These are phyloP conservation scores for Monosporascus sp. DNA, from an alignment of 2,329 filamentous ascomycete species.

Conservation along the genomic window DNA sequence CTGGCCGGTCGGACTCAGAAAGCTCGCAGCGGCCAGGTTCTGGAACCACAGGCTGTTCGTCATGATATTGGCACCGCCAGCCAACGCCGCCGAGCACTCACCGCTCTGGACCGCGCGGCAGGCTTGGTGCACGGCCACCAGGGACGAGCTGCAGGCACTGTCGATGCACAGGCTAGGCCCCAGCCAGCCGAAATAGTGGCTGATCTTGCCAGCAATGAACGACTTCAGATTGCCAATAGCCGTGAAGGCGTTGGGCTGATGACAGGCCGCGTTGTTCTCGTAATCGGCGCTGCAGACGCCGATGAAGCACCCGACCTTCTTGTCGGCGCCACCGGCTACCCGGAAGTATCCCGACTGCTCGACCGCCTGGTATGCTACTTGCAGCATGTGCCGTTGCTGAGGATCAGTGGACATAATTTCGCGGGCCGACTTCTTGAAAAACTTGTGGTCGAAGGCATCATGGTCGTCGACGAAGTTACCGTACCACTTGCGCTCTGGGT, in stretches of 20 bases:
- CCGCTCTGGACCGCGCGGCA: conserved; percentile 21
- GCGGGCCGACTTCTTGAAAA: conserved; percentile 16
- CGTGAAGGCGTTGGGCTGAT: conserved; percentile 31
- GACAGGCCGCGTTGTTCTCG: conserved; percentile 33
- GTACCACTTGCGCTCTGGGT: conserved; percentile 19
- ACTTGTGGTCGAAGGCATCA: conserved; percentile 23
- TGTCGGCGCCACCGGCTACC: not conserved
- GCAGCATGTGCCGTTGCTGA: conserved; percentile 12
- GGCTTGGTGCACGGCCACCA: conserved; percentile 31
- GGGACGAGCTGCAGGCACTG: conserved; percentile 29
- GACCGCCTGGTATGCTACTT: conserved; percentile 20
- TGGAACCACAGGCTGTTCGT: conserved; percentile 17
- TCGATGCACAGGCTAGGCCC: conserved; percentile 24
- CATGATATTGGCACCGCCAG: conserved; percentile 28
- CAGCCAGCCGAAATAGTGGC: conserved; percentile 26
- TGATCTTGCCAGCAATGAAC: conserved; percentile 20
- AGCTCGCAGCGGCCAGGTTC: conserved; percentile 17
- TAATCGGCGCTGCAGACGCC: conserved; percentile 33
- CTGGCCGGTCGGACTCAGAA: conserved; percentile 21
- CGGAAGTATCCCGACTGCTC: conserved; percentile 23
- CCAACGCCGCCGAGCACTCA: conserved; percentile 26
- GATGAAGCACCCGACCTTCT: conserved; percentile 32
- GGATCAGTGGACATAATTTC: conserved; percentile 14
- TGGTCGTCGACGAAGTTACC: conserved; percentile 19
- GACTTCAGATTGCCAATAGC: conserved; percentile 17